Base-by-base conservation (phyloP, 768 basidiomycete species). In the Arthromyces matolae region DNA sequence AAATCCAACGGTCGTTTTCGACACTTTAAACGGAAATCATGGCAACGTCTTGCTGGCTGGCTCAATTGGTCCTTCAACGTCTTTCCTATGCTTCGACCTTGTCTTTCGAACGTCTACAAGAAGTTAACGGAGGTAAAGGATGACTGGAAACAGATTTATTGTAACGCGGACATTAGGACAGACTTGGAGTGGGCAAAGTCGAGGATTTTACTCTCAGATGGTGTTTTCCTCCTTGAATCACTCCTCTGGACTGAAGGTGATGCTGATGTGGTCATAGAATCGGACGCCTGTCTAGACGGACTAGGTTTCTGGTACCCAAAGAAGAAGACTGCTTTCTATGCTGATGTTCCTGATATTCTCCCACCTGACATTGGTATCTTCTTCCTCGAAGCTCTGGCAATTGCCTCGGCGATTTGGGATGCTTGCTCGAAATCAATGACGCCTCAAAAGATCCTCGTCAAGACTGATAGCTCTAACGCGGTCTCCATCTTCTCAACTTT, bases 401-500 rank as follows among this genome's bases (percentile, higher is more conserved):
- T 6, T 4, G n/a, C 5, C 8, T 36, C n/a, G 8, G 25, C 23
- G 10, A 20, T n/a, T n/a, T n/a, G n/a, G n/a, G n/a, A n/a, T n/a
- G n/a, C n/a, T n/a, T n/a, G n/a, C n/a, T n/a, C n/a, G n/a, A n/a
- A 23, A 1, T 19, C 33, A 2, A 20, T 16, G 13, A 16, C 1
- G 3, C 35, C 49, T 12, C 12, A 18, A 12, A 39, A 27, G 0
- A 25, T 62, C 6, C 18, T 65, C 0, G 50, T 68, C 3, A 56
- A 50, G 44, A 61, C 62, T 0, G 73, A 73, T 38, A 71, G 60
- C 23, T 23, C 52, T 0, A 70, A 69, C 52, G 63, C 66, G 0
- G 64, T 72, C 2, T 37, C 55, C 1, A 60, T 73, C 4, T 74
- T 73, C 39, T 59, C 56, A 39, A 47, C 62, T 1, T 48, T 68